Conservation (phyloP, 345 rosid species). For the Salix arbutifolia region DNA sequence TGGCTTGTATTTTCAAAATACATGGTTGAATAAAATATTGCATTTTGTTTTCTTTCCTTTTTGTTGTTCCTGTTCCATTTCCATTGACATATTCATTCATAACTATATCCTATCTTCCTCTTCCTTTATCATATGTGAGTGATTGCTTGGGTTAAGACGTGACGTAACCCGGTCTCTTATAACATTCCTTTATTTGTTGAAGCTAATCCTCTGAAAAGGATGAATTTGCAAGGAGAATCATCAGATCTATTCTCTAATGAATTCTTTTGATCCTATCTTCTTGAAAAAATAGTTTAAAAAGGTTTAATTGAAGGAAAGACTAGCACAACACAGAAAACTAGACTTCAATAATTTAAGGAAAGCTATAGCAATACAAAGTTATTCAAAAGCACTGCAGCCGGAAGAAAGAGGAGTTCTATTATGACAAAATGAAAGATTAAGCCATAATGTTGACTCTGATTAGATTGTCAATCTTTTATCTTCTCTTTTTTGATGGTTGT, state of each 20-base stretch:
- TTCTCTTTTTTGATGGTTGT: not conserved
- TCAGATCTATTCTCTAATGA: not conserved
- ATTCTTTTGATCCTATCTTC: not conserved
- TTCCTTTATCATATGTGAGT: too few species aligned
- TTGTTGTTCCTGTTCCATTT: too few species aligned
- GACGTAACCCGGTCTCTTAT: not conserved
- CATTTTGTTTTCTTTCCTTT: too few species aligned
- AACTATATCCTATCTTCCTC: too few species aligned
- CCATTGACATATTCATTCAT: too few species aligned
- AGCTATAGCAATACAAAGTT: not conserved
- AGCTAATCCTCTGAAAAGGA: not conserved
- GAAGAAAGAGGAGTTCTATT: not conserved
- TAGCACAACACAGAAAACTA: not conserved
- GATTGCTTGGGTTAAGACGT: too few species aligned
- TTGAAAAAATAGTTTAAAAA: not conserved
- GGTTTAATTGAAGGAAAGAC: not conserved
- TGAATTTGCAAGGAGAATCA: not conserved
- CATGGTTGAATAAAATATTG: too few species aligned
- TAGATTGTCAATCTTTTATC: not conserved
- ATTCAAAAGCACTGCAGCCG: not conserved
- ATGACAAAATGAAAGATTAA: not conserved
- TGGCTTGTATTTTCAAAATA: too few species aligned
- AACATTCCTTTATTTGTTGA: not conserved
- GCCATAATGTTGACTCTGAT: not conserved
- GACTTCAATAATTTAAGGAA: not conserved